Percentiles rank a stretch among this genome's conserved stretches.
phyloP scores from a whole-genome alignment of 106 monocot genomes.

The Dioscorea dumetorum region DNA sequence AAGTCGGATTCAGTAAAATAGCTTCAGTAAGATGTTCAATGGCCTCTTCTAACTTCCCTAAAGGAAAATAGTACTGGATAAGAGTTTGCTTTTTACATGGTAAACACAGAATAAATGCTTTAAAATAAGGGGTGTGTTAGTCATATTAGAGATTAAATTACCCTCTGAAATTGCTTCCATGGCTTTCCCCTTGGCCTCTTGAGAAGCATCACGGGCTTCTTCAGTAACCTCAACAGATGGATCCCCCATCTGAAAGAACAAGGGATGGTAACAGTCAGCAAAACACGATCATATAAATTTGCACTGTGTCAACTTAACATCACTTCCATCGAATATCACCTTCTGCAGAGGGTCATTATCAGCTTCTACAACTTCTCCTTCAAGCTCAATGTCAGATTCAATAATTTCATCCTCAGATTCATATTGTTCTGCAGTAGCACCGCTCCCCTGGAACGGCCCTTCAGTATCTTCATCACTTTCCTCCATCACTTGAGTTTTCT shows the following conservation, averaged over 20 bases:
- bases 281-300: not conserved
- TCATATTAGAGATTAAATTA: not conserved
- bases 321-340: conserved; percentile 24
- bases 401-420: conserved; percentile 62
- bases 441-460: conserved; percentile 8
- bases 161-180: conserved; percentile 94
- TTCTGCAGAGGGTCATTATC: conserved; percentile 75
- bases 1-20: conserved; percentile 70
- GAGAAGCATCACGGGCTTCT: conserved; percentile 69
- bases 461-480: conserved; percentile 71
- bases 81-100: not conserved
- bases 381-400: conserved; percentile 72
- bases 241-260: conserved; percentile 57
- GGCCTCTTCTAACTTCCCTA: conserved; percentile 83
- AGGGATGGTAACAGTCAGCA: not conserved
- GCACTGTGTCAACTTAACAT: not conserved
- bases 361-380: conserved; percentile 69
- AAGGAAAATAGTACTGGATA: not conserved
- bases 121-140: not conserved
- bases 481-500: conserved; percentile 34
- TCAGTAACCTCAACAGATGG: conserved; percentile 60
- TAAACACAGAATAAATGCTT: not conserved
- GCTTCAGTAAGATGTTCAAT: conserved; percentile 85
- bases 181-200: conserved; percentile 58
- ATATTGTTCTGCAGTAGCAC: conserved; percentile 21